Base-by-base conservation (phyloP, 2,329 filamentous ascomycete genomes). In the Myriosclerotinia scirpicola region DNA sequence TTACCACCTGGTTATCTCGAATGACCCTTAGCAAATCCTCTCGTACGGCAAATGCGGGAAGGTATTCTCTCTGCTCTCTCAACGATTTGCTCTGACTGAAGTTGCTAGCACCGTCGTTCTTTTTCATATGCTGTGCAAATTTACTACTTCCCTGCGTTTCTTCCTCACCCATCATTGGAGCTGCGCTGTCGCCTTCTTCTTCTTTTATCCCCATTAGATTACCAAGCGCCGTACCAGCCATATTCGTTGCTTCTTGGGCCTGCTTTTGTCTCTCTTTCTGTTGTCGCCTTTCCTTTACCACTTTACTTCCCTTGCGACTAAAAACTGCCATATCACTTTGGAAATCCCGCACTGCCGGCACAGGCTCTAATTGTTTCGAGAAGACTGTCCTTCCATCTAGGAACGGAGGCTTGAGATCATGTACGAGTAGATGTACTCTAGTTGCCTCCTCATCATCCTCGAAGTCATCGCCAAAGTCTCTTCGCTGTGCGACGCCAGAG, bases 271-370 rank as follows among this genome's bases (percentile, higher is more conserved):
- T 87, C 77, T 99, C 95, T 69, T 93, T 90, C 78, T 97, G 93
- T 78, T 97, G 93, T 53, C 96, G 84, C 72, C 90, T 89, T 73
- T 99, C 95, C 74, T 90, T 91, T 15, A 99, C 95, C 2, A 97
- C 93, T 73, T 88, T 90, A 76, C 94, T 98, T 0, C 95, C 95
- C 77, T 97, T 97, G 54, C 94, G 86, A 79, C 93, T 96, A 74
- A 98, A 98, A 1, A 99, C 93, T 1, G 95, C 95, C 95, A 99
- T 97, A 75, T 99, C 95, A 76, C 96, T 99, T 78, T 98, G 94
- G 36, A 91, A 89, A 77, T 99, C 95, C 63, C 90, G 86, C 17
- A 99, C 91, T 0, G 95, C 96, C 0, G 94, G 92, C 0, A 99
- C 91, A 0, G 95, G 96, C 67, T 99, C 95, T 30, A 98, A 78